These are phyloP conservation scores for Endogone sp. DNA, from an alignment of 192 early-diverging fungal species.

Conservation along the genomic window DNA sequence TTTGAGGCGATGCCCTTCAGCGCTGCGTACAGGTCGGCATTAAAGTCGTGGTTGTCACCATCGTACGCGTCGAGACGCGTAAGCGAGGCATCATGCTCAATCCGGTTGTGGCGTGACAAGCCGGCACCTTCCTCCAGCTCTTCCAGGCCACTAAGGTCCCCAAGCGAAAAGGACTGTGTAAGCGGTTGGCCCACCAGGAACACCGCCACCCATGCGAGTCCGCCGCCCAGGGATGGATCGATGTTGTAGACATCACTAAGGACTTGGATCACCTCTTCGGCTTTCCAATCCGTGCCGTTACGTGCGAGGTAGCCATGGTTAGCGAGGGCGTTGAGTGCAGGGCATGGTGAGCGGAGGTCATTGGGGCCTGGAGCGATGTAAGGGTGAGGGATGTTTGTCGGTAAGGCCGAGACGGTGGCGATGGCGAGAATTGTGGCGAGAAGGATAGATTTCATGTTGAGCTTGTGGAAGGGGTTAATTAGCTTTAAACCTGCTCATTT, in stretches of 20 bases:
- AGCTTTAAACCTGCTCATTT: neutral
- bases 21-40: neutral
- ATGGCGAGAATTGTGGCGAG: neutral
- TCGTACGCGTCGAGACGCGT: conserved; percentile 6
- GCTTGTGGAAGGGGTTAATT: neutral
- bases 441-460: neutral
- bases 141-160: neutral
- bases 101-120: conserved; percentile 8
- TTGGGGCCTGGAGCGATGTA: conserved; percentile 5
- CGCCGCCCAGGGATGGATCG: neutral
- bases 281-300: neutral
- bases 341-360: conserved; percentile 16
- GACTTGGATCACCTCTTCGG: neutral
- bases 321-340: conserved; percentile 18
- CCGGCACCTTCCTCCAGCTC: neutral
- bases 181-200: neutral
- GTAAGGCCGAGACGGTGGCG: neutral
- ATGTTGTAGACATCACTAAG: neutral
- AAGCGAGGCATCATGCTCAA: conserved; percentile 23
- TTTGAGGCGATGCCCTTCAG: neutral
- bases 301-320: conserved; percentile 15
- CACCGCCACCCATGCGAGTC: neutral
- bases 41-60: neutral
- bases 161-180: neutral
- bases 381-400: too few species aligned